Conservation (phyloP, 1,139 yeast species). For the Protomyces gravidus region DNA sequence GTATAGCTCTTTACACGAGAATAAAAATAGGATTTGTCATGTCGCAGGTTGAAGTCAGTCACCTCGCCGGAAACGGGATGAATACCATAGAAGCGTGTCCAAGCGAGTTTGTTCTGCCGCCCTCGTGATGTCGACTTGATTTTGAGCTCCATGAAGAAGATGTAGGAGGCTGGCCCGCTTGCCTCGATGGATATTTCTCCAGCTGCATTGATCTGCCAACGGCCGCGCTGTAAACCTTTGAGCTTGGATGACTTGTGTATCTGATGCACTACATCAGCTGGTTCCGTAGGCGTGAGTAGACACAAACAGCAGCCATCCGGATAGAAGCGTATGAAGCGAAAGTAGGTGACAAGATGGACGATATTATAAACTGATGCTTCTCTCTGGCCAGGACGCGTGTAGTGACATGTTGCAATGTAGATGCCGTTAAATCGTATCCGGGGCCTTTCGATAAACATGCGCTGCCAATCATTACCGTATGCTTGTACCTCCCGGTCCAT, state of each 20-base stretch:
- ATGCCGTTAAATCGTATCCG: constrained; percentile 75
- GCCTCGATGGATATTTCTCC: constrained; percentile 15
- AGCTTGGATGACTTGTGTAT: constrained; percentile 10
- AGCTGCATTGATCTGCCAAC: constrained; percentile 10
- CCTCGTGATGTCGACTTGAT: constrained; percentile 21
- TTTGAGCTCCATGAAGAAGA: constrained; percentile 25
- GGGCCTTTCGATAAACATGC: constrained; percentile 53
- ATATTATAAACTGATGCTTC: constrained; percentile 57
- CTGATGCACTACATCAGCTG: constrained; percentile 50
- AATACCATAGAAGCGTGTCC: constrained; percentile 15
- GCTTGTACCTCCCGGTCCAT: not conserved
- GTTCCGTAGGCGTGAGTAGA: constrained; percentile 63
- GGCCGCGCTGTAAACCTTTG: constrained; percentile 23
- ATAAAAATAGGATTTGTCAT: constrained; percentile 15
- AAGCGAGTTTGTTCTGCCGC: constrained; percentile 24
- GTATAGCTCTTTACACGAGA: constrained; percentile 15
- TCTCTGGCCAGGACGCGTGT: constrained; percentile 72
- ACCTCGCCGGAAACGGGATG: constrained; percentile 13
- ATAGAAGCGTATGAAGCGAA: constrained; percentile 74
- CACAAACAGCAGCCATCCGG: constrained; percentile 72
- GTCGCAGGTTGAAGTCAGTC: constrained; percentile 13
- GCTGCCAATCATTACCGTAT: constrained; percentile 41
- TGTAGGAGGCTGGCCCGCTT: constrained; percentile 18
- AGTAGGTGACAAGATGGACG: constrained; percentile 77
- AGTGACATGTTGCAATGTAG: constrained; percentile 79